These are phyloP conservation scores for Cercophora newfieldiana DNA, from an alignment of 495 filamentous ascomycete species.

Conservation along the genomic window DNA sequence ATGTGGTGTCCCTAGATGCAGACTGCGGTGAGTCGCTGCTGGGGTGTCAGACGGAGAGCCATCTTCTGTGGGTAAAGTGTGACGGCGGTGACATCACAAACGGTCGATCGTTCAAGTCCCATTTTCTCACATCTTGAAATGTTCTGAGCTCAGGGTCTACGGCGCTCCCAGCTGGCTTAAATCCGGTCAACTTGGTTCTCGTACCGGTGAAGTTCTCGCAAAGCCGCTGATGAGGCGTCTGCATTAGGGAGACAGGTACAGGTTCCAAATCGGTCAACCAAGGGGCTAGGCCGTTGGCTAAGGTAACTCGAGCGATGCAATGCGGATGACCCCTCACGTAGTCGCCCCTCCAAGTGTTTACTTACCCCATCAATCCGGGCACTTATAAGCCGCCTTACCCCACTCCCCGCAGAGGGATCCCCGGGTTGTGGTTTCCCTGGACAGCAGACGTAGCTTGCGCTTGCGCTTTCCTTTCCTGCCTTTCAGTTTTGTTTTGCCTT, in stretches of 20 bases:
- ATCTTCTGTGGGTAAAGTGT: no score
- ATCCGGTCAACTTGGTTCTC: no score
- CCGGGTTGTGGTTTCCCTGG: neutral
- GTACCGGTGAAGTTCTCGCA: neutral
- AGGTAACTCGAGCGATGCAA: neutral
- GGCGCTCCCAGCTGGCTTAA: no score
- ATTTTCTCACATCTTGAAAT: no score
- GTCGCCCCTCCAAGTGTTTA: neutral
- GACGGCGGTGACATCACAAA: no score
- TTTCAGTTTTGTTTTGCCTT: no score
- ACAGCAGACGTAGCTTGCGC: neutral
- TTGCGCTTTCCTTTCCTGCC: no score
- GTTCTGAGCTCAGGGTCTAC: neutral
- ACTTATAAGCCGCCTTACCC: neutral
- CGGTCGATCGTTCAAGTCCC: no score
- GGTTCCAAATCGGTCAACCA: neutral
- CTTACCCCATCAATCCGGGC: neutral
- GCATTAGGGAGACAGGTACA: neutral
- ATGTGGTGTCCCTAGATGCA: neutral
- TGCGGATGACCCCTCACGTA: neutral
- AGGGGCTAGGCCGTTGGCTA: neutral
- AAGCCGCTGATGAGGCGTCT: neutral
- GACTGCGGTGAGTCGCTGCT: no score
- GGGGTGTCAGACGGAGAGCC: no score
- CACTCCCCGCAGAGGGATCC: neutral